Percentiles rank a stretch among this genome's conserved stretches.
phyloP scores from a whole-genome alignment of 176 grass and related monocot species.

The Sorghum bicolor region Sorghum_bicolor_NCBIv3 NC_012870.2:8511001-8511500 shows the following conservation, averaged over 20 bases:
- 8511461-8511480: conserved; percentile 96
- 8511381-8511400: not conserved
- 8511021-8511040: not conserved
- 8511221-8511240: conserved; percentile 68
- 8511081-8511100: conserved; percentile 57
- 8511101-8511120: conserved; percentile 68
- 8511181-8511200: not conserved
- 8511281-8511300: conserved; percentile 79
- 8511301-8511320: conserved; percentile 50
- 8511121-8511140: conserved; percentile 77
- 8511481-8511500: conserved; percentile 87
- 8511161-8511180: conserved; percentile 33
- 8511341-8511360: not conserved
- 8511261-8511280: conserved; percentile 64
- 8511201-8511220: conserved; percentile 70
- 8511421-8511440: conserved; percentile 50
- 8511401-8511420: not conserved
- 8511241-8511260: conserved; percentile 77
- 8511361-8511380: not conserved
- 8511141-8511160: conserved; percentile 88
- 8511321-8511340: not conserved
- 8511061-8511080: not conserved
- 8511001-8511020: not conserved
- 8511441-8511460: conserved; percentile 68
- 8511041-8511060: not conserved